phyloP scores from a whole-genome alignment of 1,284 basidiomycete genomes.

The Porogramme epimiltina region DNA sequence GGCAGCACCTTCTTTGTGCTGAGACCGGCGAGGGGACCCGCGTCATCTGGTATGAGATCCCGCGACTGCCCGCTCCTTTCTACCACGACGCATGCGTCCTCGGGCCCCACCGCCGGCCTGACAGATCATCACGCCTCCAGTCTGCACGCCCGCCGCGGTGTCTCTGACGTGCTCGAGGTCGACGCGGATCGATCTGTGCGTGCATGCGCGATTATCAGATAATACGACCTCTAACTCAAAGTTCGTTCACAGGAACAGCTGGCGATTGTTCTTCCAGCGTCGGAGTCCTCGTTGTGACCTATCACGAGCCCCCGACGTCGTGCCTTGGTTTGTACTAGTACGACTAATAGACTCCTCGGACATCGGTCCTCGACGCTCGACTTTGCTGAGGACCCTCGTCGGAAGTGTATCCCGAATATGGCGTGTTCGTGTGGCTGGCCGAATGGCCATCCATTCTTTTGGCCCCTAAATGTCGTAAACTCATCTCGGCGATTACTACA shows the following conservation, averaged over 20 bases:
- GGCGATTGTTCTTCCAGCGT: slow-evolving; percentile 1
- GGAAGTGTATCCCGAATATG: no score
- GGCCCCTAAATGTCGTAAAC: no score
- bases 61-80: no score
- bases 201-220: neutral
- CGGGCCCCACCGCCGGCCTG: neutral
- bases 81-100: neutral
- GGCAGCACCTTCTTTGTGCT: no score
- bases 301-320: slow-evolving; percentile 4
- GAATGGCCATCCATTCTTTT: no score
- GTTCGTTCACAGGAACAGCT: slow-evolving; percentile 1
- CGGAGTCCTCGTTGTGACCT: neutral
- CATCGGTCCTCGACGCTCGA: neutral
- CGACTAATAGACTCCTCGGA: neutral
- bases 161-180: neutral
- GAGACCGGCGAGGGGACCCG: no score
- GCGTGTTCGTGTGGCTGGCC: no score
- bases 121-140: slow-evolving; percentile 2
- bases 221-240: slow-evolving; percentile 1
- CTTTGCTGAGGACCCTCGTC: no score
- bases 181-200: slow-evolving; percentile 2
- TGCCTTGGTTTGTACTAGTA: slow-evolving; percentile 6
- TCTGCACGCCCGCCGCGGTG: neutral
- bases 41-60: no score
- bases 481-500: no score